Conservation (phyloP, 2,329 filamentous ascomycete genomes). For the Pseudopyrenochaeta lycopersici region DNA sequence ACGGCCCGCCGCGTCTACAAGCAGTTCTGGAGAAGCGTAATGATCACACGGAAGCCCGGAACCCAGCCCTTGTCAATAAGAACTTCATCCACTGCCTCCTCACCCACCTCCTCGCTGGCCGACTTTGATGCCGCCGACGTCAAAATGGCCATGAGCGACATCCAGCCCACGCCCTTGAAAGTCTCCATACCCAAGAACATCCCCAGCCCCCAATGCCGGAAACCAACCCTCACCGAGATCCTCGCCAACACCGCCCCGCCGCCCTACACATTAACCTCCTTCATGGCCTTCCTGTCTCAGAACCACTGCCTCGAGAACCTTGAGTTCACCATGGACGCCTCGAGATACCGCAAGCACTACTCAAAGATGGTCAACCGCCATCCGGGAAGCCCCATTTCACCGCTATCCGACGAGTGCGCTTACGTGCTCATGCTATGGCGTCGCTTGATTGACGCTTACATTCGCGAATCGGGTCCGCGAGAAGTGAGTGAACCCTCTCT, state of each 20-base stretch:
- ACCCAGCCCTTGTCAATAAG: slow-evolving; percentile 40
- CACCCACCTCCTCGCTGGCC: slow-evolving; percentile 41
- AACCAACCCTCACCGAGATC: slow-evolving; percentile 85
- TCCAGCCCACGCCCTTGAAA: slow-evolving; percentile 56
- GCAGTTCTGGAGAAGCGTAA: slow-evolving; percentile 49
- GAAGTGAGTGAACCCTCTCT: slow-evolving; percentile 33
- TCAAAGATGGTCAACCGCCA: slow-evolving; percentile 64
- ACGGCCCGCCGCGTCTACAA: slow-evolving; percentile 48
- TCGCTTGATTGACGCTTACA: slow-evolving; percentile 88
- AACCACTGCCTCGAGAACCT: slow-evolving; percentile 97
- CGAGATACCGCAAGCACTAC: slow-evolving; percentile 79
- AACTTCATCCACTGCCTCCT: slow-evolving; percentile 45
- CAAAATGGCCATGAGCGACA: slow-evolving; percentile 60
- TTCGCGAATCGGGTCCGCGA: slow-evolving; percentile 57
- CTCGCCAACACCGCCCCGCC: slow-evolving; percentile 84
- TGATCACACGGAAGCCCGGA: slow-evolving; percentile 44
- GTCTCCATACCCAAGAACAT: slow-evolving; percentile 58
- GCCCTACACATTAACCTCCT: slow-evolving; percentile 89
- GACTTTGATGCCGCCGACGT: slow-evolving; percentile 56
- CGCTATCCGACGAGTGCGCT: slow-evolving; percentile 67
- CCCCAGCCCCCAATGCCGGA: slow-evolving; percentile 61
- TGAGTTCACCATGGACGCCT: slow-evolving; percentile 95
- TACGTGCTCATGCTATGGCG: slow-evolving; percentile 86
- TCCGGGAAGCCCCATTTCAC: slow-evolving; percentile 56
- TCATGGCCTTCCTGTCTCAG: slow-evolving; percentile 95